Evolutionary conservation across 108 stramenopile genomes (phyloP).

Genomic region (Licmophora abbreviata): DNA sequence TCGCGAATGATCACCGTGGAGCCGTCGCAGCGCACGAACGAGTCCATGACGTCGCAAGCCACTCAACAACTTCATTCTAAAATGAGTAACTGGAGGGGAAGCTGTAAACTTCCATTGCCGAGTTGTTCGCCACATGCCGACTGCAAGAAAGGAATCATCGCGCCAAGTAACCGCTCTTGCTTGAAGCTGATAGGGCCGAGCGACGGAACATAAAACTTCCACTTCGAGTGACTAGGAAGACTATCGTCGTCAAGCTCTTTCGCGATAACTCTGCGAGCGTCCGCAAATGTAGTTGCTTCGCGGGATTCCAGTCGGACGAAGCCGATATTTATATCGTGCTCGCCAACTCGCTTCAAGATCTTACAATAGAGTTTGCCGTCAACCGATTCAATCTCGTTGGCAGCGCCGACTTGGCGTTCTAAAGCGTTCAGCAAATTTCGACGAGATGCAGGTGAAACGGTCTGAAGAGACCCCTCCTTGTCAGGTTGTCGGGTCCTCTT

Average conservation of each 20-base stretch:
- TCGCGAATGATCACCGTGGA: no score
- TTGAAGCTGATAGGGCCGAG: conserved; percentile 68
- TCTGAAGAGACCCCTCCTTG: no score
- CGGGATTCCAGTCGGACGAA: conserved; percentile 58
- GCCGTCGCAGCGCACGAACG: no score
- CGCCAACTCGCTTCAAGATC: conserved; percentile 2
- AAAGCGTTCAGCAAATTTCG: neutral
- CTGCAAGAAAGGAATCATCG: conserved; percentile 42
- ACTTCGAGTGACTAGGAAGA: conserved; percentile 18
- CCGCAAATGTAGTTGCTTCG: conserved; percentile 45
- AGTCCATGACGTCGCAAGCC: no score
- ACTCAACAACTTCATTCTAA: no score
- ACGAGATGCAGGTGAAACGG: no score
- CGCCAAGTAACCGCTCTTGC: conserved; percentile 56
- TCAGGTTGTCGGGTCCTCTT: neutral
- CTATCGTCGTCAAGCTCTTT: conserved; percentile 48
- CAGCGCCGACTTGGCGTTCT: neutral
- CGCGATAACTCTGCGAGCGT: conserved; percentile 41
- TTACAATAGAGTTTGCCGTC: conserved; percentile 18
- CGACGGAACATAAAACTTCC: conserved; percentile 68
- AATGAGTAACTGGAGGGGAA: conserved; percentile 49
- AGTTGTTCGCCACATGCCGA: conserved; percentile 30
- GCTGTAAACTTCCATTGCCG: conserved; percentile 46
- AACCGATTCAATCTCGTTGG: conserved; percentile 10
- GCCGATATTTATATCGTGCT: conserved; percentile 32